A percentile compares a stretch with the other conserved stretches of the same genome.
Conservation (phyloP, 192 early-diverging fungal species). For the Coemansia sp. region DNA sequence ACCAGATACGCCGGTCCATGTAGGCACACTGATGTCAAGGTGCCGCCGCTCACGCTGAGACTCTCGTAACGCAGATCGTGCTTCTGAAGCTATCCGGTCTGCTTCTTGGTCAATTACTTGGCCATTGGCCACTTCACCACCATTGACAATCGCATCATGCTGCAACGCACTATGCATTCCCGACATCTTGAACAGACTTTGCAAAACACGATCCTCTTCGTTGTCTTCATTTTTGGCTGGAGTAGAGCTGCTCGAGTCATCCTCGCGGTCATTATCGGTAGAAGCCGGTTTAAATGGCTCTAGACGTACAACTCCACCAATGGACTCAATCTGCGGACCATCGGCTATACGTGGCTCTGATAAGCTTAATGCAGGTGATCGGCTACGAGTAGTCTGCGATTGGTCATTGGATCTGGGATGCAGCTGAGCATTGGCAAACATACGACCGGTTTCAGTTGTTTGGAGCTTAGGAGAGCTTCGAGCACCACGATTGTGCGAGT, state of each 20-base stretch:
- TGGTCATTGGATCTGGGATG: conserved; percentile 15
- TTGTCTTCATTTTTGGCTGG: neutral
- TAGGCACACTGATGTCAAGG: conserved; percentile 69
- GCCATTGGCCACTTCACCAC: conserved; percentile 56
- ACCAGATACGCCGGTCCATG: conserved; percentile 89
- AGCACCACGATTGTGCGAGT: neutral
- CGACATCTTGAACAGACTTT: conserved; percentile 75
- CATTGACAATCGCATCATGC: conserved; percentile 86
- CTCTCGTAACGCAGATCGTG: conserved; percentile 70
- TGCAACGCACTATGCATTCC: conserved; percentile 87
- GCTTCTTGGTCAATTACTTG: conserved; percentile 79
- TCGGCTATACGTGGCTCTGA: no score
- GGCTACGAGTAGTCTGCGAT: neutral
- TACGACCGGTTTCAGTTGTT: conserved; percentile 76
- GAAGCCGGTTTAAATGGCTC: conserved; percentile 19
- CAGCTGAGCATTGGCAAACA: conserved; percentile 77
- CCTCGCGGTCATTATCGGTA: conserved; percentile 6
- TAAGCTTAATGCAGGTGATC: neutral
- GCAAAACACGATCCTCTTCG: conserved; percentile 69
- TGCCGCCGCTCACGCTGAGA: conserved; percentile 65
- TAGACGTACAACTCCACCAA: conserved; percentile 26
- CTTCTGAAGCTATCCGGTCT: conserved; percentile 71
- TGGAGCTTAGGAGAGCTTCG: neutral
- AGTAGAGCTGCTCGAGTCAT: neutral
- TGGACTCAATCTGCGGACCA: conserved; percentile 13